Evolutionary conservation across 2,329 filamentous ascomycete species (phyloP), one percentile per base, ranked within the genome.

Genomic region (Didymella keratinophila): DNA sequence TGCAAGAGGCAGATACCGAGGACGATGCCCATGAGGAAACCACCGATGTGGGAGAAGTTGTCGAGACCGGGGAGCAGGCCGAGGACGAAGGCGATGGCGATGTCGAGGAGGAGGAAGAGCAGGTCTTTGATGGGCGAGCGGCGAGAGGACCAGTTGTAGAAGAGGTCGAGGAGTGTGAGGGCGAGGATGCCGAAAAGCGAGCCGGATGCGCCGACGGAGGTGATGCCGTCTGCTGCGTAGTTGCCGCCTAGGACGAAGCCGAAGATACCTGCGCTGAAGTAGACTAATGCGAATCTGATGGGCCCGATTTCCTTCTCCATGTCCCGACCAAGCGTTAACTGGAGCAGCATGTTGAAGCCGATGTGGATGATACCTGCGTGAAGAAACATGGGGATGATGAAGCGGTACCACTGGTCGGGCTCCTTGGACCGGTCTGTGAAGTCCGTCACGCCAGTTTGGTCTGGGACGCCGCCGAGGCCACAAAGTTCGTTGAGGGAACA

Each of bases 41-140:
- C 95, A 53, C 95, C 95, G 62, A 99, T 97, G 68, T 99, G 95
- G 16, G 92, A 91, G 77, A 98, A 99, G 78, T 99, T 99, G 81
- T 99, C 95, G 45, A 99, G 80, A 9, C 93, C 94, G 0, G 95
- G 95, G 1, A 99, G 84, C 4, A 99, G 84, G 32, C 95, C 95
- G 2, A 99, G 85, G 16, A 95, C 92, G 73, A 99, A 97, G 0
- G 93, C 92, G 65, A 99, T 93, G 65, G 88, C 81, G 61, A 98
- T 87, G 71, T 97, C 93, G 55, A 97, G 79, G 45, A 93, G 62
- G 75, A 98, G 90, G 76, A 96, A 96, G 52, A 91, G 80, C n/a
- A 99, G 80, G 69, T 98, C 95, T 66, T 91, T 90, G 75, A 88
- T 83, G 0, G 95, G 95, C 30, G 83, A 88, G 42, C 81, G 81